Conservation (phyloP, 179 eudicot genomes). For the Patellifolia procumbens region DNA sequence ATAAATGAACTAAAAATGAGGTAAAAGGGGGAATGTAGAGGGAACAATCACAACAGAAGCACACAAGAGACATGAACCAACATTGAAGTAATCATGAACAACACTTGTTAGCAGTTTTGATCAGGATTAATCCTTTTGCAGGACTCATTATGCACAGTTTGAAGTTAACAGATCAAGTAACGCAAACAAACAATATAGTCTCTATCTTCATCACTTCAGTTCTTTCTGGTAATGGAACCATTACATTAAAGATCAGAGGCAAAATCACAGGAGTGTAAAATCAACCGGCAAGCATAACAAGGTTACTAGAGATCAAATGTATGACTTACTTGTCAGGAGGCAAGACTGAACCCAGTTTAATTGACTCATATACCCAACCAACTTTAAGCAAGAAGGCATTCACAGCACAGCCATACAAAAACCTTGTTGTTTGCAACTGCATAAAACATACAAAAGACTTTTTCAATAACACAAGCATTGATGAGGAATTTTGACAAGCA, state of each 20-base stretch:
- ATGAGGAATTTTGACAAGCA: not conserved
- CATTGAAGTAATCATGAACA: not conserved
- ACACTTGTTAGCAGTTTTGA: not conserved
- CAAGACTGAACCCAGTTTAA: constrained; percentile 62
- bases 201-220: not conserved
- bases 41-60: not conserved
- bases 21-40: not conserved
- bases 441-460: constrained; percentile 27
- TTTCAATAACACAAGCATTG: not conserved
- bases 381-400: constrained; percentile 66
- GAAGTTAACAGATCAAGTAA: not conserved
- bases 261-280: not conserved
- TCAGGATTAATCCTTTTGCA: not conserved
- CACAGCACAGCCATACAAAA: constrained; percentile 90
- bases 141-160: not conserved
- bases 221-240: not conserved
- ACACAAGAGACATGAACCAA: not conserved
- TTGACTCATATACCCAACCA: constrained; percentile 79
- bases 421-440: constrained; percentile 79
- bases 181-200: not conserved
- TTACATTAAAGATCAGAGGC: not conserved
- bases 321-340: constrained; percentile 58
- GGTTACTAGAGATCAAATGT: not conserved
- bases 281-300: constrained; percentile 13
- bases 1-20: no score